Evolutionary conservation across 176 grass and related monocot genomes (phyloP).

Genomic region (Eleusine indica): DNA sequence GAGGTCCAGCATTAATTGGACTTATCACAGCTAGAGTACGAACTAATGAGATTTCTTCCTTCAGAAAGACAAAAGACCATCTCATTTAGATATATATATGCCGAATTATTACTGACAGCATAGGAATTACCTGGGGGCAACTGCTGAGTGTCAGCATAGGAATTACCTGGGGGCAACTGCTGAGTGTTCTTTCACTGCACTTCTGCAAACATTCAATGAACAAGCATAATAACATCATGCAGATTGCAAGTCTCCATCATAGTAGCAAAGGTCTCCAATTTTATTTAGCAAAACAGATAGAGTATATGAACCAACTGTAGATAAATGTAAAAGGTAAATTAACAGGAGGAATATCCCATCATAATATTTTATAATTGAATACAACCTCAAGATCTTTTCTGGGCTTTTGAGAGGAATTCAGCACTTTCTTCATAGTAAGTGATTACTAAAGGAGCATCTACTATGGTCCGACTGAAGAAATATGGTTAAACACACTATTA

Average conservation of each 20-base stretch:
- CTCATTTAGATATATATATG: no score
- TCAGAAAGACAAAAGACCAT: no score
- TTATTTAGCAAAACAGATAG: conserved; percentile 95
- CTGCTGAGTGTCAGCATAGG: conserved; percentile 37
- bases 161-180: conserved; percentile 73
- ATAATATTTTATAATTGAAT: not conserved
- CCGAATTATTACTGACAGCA: no score
- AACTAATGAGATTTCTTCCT: no score
- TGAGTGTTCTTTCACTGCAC: conserved; percentile 78
- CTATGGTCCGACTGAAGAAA: conserved; percentile 63
- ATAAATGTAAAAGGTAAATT: not conserved
- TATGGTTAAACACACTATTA: not conserved
- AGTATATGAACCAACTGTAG: conserved; percentile 75
- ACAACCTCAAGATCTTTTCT: conserved; percentile 83
- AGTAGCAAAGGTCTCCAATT: conserved; percentile 61
- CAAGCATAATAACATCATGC: not conserved
- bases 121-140: conserved; percentile 67
- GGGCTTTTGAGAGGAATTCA: conserved; percentile 68
- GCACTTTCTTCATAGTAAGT: conserved; percentile 90
- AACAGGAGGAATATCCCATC: no score
- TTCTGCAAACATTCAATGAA: conserved; percentile 78
- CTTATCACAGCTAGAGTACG: no score
- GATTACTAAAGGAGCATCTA: conserved; percentile 71
- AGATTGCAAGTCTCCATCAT: no score
- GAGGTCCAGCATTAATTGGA: no score